These are phyloP conservation scores for Coleophoma eucalyptorum DNA, from an alignment of 2,329 filamentous ascomycete genomes.

Conservation along the genomic window DNA sequence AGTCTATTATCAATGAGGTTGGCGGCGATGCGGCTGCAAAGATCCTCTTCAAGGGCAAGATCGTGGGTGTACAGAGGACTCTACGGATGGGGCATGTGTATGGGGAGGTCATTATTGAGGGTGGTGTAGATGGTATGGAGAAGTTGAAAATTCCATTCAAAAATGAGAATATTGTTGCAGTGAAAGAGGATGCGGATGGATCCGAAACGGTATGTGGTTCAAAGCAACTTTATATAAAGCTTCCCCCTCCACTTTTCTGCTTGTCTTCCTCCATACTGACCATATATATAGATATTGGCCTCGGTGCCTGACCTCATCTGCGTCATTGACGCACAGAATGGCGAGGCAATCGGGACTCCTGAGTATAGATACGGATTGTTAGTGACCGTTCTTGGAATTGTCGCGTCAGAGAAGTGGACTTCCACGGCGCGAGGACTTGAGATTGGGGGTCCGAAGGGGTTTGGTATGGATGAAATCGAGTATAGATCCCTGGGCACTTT, in stretches of 20 bases:
- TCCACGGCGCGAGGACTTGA: constrained; percentile 41
- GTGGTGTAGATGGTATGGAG: constrained; percentile 24
- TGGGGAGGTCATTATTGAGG: constrained; percentile 52
- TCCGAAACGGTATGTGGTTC: constrained; percentile 7
- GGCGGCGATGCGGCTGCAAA: constrained; percentile 48
- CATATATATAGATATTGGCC: constrained; percentile 42
- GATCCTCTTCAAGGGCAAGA: constrained; percentile 59
- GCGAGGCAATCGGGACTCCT: constrained; percentile 45
- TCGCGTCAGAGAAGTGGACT: constrained; percentile 50
- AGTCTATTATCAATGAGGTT: constrained; percentile 53
- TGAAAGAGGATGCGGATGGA: constrained; percentile 6
- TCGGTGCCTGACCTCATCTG: constrained; percentile 50
- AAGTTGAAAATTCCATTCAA: constrained; percentile 65
- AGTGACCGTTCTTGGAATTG: constrained; percentile 49
- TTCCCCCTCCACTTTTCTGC: constrained; percentile 33
- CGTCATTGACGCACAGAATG: constrained; percentile 43
- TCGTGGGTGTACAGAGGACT: constrained; percentile 53
- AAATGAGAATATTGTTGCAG: constrained; percentile 65
- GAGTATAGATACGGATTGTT: constrained; percentile 50
- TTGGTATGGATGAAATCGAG: constrained; percentile 36
- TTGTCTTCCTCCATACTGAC: constrained; percentile 31
- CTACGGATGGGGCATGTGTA: constrained; percentile 54
- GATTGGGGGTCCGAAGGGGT: constrained; percentile 45
- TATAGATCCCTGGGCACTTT: constrained; percentile 45
- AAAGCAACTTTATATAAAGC: no score